Evolutionary conservation across 1,139 yeast species (phyloP).

Genomic region (Geotrichum macrosporum): DNA sequence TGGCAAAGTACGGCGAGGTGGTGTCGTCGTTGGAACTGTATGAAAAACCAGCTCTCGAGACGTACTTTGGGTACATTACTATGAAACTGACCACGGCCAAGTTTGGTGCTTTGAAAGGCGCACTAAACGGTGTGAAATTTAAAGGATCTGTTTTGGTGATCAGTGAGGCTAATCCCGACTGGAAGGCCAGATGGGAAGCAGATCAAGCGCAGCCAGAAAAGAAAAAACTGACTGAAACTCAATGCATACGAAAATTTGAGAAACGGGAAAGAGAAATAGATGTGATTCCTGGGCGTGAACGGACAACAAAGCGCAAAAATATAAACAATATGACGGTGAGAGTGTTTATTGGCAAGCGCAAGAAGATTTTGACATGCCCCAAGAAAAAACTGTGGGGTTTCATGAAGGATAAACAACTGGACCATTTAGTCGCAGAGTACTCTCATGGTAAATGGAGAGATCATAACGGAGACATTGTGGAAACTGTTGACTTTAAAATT

Average conservation of each 20-base stretch:
- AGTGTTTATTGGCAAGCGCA: slow-evolving; percentile 53
- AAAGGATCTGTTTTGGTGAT: slow-evolving; percentile 67
- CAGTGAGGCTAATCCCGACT: slow-evolving; percentile 47
- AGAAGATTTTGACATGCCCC: slow-evolving; percentile 54
- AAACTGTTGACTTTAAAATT: slow-evolving; percentile 36
- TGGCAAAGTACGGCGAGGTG: slow-evolving; percentile 50
- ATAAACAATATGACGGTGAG: slow-evolving; percentile 55
- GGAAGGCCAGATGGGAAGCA: slow-evolving; percentile 44
- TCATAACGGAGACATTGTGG: slow-evolving; percentile 76
- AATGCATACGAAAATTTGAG: slow-evolving; percentile 43
- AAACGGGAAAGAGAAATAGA: slow-evolving; percentile 44
- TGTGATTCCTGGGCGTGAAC: slow-evolving; percentile 58
- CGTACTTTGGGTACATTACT: slow-evolving; percentile 63
- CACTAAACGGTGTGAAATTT: slow-evolving; percentile 65
- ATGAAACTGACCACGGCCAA: slow-evolving; percentile 48
- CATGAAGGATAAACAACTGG: slow-evolving; percentile 57
- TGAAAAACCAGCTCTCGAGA: slow-evolving; percentile 48
- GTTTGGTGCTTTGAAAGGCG: slow-evolving; percentile 47
- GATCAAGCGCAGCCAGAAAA: slow-evolving; percentile 39
- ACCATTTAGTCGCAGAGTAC: slow-evolving; percentile 61
- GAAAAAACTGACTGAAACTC: slow-evolving; percentile 38
- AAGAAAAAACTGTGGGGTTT: slow-evolving; percentile 89
- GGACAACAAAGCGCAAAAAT: slow-evolving; percentile 50
- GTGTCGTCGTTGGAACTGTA: slow-evolving; percentile 46
- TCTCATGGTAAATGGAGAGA: slow-evolving; percentile 73